Evolutionary conservation across 176 grass and related monocot genomes (phyloP), one percentile per base, ranked within the genome.

Genomic region (Avena sativa): DNA sequence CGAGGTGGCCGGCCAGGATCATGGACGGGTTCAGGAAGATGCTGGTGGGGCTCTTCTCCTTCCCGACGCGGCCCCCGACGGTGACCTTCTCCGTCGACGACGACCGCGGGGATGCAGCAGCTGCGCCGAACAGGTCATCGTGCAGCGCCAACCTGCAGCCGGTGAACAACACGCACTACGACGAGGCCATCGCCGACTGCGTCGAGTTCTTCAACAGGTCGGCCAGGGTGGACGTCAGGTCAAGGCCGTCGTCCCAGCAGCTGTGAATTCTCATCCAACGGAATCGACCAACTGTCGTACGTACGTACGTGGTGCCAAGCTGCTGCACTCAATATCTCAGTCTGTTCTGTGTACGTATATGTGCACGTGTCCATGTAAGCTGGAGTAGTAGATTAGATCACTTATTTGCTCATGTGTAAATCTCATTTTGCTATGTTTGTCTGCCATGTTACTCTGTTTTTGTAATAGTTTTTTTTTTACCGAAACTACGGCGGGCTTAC

Each of bases 181-280:
- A 98, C 57, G 93, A 98, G 91, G 95, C 95, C 40, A 98, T 98
- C 80, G 76, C 95, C 17, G 95, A 98, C 80, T 98, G 91, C 79
- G 89, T 98, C 47, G 91, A 98, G 85, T 98, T 98, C 93, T 89
- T 98, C 79, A 92, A 93, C 85, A 90, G 69, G 76, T 98, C 93
- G 2, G 86, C 87, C 21, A 71, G 86, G 71, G 69, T 91, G 15
- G 90, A 91, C 86, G 62, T 88, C 86, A 71, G 89, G 70, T 85
- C 85, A 40, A 17, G 5, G 71, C 0, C 34, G 17, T 1, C 71
- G 0, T 30, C 28, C 28, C 28, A 30, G 28, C 81, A 91, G 13
- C 61, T 80, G 20, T 69, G 67, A 78, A 16, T 26, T 25, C 49
- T 16, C 6, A 5, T 26, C 32, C 12, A 9, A 20, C 2, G 15